These are phyloP conservation scores for Asterionellopsis glacialis DNA, from an alignment of 108 stramenopile species.

Conservation along the genomic window DNA sequence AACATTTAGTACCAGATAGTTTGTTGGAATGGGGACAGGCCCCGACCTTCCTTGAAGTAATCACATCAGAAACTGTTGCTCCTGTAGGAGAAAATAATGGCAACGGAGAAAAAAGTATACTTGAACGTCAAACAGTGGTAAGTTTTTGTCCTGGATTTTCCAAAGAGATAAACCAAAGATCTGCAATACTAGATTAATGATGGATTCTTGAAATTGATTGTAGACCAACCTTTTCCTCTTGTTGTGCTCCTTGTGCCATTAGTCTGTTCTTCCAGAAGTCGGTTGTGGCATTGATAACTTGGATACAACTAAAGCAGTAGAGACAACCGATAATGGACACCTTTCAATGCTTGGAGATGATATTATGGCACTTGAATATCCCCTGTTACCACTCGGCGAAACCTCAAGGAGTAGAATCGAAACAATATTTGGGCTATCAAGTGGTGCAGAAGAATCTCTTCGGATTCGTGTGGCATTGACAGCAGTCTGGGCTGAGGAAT, in stretches of 20 bases:
- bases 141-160: too few species aligned
- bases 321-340: slow-evolving; percentile 5
- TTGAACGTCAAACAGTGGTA: background rate
- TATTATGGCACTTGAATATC: slow-evolving; percentile 24
- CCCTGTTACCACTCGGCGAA: slow-evolving; percentile 1
- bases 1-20: slow-evolving; percentile 49
- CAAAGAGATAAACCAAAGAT: too few species aligned
- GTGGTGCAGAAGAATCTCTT: slow-evolving; percentile 9
- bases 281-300: slow-evolving; percentile 79
- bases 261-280: slow-evolving; percentile 45
- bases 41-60: slow-evolving; percentile 38
- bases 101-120: background rate
- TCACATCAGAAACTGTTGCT: slow-evolving; percentile 37
- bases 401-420: slow-evolving; percentile 20
- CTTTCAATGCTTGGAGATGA: background rate
- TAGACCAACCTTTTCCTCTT: too few species aligned
- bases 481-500: background rate
- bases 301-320: slow-evolving; percentile 42
- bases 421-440: slow-evolving; percentile 26
- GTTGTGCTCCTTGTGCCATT: too few species aligned
- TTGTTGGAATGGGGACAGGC: slow-evolving; percentile 81
- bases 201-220: too few species aligned
- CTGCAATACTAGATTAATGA: too few species aligned
- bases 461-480: slow-evolving; percentile 33
- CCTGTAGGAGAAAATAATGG: slow-evolving; percentile 11